A percentile compares a stretch with the other conserved stretches of the same genome.
Evolutionary conservation across 108 stramenopile species (phyloP).

Genomic region (Stephanodiscus triporus): DNA sequence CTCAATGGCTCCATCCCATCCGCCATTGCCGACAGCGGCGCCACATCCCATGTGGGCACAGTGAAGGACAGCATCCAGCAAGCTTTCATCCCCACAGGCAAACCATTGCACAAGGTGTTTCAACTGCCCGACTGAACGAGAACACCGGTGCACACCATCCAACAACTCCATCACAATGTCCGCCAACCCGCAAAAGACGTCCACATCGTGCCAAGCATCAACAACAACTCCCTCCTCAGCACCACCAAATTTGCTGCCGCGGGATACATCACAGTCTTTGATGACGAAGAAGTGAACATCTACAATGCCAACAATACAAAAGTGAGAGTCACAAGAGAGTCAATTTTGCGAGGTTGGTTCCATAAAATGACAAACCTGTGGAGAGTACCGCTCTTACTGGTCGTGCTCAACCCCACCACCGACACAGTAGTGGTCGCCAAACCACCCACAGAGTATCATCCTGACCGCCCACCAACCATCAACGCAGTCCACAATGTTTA

Average conservation of each 20-base stretch:
- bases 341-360: background rate
- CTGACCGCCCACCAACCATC: too few species aligned
- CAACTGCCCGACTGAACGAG: constrained; percentile 10
- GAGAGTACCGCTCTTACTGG: background rate
- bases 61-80: too few species aligned
- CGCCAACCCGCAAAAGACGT: background rate
- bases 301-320: background rate
- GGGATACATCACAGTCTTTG: constrained; percentile 15
- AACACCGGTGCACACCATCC: background rate
- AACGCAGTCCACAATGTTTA: too few species aligned
- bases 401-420: background rate
- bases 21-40: background rate
- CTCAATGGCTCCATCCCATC: background rate
- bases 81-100: background rate
- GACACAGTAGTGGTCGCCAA: background rate
- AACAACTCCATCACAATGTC: background rate
- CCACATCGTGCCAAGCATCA: constrained; percentile 9
- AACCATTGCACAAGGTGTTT: background rate
- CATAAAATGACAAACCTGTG: background rate
- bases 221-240: constrained; percentile 7
- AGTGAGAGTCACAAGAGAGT: background rate
- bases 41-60: background rate
- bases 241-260: constrained; percentile 19
- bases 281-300: background rate
- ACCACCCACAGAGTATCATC: background rate